Evolutionary conservation across 495 filamentous ascomycete species (phyloP).

Genomic region (Coniosporium apollinis): DNA sequence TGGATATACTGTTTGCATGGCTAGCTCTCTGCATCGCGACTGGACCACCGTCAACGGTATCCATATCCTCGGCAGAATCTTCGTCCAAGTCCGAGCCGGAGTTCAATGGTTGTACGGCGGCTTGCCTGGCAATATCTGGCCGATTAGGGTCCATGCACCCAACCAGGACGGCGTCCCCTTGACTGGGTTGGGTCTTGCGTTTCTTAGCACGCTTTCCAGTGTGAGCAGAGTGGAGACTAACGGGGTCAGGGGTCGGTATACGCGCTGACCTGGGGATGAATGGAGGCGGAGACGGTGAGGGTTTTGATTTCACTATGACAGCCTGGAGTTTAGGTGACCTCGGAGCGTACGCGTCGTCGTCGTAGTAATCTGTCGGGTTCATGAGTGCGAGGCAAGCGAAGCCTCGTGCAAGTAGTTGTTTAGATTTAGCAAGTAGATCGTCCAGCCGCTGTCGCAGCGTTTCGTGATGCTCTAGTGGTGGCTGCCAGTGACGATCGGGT

Average conservation of each 20-base stretch:
- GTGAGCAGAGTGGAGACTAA: constrained; percentile 14
- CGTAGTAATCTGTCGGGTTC: constrained; percentile 12
- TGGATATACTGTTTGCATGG: no score
- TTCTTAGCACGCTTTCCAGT: constrained; percentile 16
- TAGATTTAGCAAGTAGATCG: no score
- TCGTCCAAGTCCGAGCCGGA: constrained; percentile 13
- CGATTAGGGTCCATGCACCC: constrained; percentile 15
- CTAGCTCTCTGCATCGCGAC: no score
- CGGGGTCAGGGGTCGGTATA: constrained; percentile 9
- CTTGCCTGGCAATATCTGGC: constrained; percentile 16
- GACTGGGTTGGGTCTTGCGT: constrained; percentile 15
- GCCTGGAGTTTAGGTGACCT: constrained; percentile 12
- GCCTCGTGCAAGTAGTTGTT: no score
- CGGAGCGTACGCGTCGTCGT: constrained; percentile 13
- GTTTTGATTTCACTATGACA: constrained; percentile 12
- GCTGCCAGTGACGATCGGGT: no score
- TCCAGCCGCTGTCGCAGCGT: no score
- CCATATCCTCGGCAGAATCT: constrained; percentile 5
- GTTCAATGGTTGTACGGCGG: constrained; percentile 13
- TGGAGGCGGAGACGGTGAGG: constrained; percentile 16
- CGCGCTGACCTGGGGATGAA: constrained; percentile 6
- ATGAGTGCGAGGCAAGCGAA: neutral
- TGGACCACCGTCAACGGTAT: no score
- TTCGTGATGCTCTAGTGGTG: no score
- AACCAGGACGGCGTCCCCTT: constrained; percentile 18